Evolutionary conservation across 345 rosid species (phyloP), one percentile per base, ranked within the genome.

Genomic region (Combretum micranthum): DNA sequence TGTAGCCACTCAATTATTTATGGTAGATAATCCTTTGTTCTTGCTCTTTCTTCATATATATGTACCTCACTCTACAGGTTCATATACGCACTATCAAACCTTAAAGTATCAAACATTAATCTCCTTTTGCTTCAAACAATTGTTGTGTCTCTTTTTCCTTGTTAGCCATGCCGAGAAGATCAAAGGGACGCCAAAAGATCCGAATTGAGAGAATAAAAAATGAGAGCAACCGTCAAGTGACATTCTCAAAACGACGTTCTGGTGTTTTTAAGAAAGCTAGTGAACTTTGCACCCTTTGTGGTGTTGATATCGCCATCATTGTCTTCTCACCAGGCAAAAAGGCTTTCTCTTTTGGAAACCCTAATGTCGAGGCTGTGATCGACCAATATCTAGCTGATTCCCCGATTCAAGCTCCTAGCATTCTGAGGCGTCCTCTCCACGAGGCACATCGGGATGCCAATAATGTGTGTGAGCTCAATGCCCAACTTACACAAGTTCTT

Each of bases 261-360:
- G 80, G 83, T 2, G 66, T 80, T 1, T 75, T 83, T 68, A 80
- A 78, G 67, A 83, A 83, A 51, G 86, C 83, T 0, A 80, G 73
- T 22, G 85, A 77, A 55, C 78, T 77, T 0, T 63, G 75, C 70
- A 77, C 82, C 0, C 73, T 80, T 2, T 80, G 80, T 39, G 82
- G 76, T 3, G 78, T 64, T 6, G 74, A 75, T 0, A 55, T 73
- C 15, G 82, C 69, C 0, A 45, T 80, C 32, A 54, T 78, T 16
- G 83, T 78, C 17, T 83, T 77, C 60, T 83, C 82, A 20, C 83
- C 81, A 0, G 76, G 78, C 5, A 37, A 66, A 13, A 85, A 87
- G 67, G 63, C 69, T 12, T 83, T 70, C 68, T 79, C 87, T 26
- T 85, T 83, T 19, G 87, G 92, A 18, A 81, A 84, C 59, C 86